Evolutionary conservation across 768 basidiomycete genomes (phyloP).

Genomic region (Lyophyllum shimeji): DNA sequence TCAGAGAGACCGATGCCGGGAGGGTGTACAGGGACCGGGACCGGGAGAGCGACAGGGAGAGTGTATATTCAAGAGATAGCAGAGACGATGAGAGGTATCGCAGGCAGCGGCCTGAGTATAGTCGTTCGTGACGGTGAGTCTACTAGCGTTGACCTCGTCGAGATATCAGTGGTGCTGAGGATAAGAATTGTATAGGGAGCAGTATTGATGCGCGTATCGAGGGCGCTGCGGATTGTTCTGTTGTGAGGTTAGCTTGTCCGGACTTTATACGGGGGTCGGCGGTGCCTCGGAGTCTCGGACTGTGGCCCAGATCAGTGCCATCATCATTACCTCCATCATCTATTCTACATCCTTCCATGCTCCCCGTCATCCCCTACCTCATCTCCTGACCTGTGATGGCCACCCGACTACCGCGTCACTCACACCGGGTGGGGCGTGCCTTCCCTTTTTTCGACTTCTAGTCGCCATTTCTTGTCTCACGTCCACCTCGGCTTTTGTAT

Average conservation of each 20-base stretch:
- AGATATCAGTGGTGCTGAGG: background rate
- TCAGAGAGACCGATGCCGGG: background rate
- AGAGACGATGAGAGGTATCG: no score
- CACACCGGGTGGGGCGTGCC: background rate
- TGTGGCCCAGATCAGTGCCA: background rate
- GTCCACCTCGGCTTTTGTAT: background rate
- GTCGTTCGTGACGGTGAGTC: slow-evolving; percentile 1
- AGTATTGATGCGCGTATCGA: background rate
- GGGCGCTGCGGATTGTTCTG: no score
- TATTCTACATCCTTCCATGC: background rate
- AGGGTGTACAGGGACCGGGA: no score
- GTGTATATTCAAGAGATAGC: no score
- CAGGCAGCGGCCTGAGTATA: background rate
- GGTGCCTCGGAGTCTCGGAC: background rate
- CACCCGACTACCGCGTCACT: background rate
- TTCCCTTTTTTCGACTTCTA: background rate
- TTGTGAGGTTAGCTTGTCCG: no score
- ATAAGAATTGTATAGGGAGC: background rate
- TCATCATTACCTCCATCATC: background rate
- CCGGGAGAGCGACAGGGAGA: no score
- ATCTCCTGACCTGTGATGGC: background rate
- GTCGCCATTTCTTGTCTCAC: background rate
- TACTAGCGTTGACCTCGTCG: background rate
- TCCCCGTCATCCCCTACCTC: background rate
- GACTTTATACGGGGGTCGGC: no score